A percentile compares a stretch with the other conserved stretches of the same genome.
Conservation (phyloP, 2,329 filamentous ascomycete genomes). For the Tolypocladium paradoxum region DNA sequence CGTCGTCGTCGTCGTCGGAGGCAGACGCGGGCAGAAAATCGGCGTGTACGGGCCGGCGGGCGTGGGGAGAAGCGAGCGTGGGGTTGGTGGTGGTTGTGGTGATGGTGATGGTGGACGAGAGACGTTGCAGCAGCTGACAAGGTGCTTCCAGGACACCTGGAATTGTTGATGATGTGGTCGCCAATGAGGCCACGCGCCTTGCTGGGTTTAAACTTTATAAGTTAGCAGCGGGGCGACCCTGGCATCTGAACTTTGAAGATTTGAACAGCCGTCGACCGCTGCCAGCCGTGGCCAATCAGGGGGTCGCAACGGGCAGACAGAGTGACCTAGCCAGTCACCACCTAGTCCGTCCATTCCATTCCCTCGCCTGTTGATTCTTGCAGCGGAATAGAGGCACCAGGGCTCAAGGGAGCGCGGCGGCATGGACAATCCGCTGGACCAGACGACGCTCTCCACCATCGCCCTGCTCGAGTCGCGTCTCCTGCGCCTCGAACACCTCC, state of each 20-base stretch:
- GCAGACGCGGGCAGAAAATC: not conserved
- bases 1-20: not conserved
- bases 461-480: conserved; percentile 48
- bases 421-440: conserved; percentile 32
- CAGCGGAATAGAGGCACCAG: not conserved
- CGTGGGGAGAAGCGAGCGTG: not conserved
- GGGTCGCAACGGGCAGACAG: too few species aligned
- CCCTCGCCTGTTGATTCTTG: not conserved
- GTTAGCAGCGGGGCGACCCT: not conserved
- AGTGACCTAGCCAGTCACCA: too few species aligned
- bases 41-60: not conserved
- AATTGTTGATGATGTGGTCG: not conserved
- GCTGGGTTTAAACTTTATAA: too few species aligned
- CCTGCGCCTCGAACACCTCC: conserved; percentile 46
- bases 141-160: not conserved
- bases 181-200: not conserved
- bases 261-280: too few species aligned
- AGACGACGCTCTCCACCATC: conserved; percentile 44
- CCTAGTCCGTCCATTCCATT: too few species aligned
- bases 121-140: not conserved
- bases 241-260: too few species aligned
- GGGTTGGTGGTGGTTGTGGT: not conserved
- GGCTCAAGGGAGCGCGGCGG: not conserved
- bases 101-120: not conserved
- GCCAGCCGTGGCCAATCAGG: not conserved